phyloP scores from a whole-genome alignment of 1,284 basidiomycete species.

The Sporisorium scitamineum region DNA sequence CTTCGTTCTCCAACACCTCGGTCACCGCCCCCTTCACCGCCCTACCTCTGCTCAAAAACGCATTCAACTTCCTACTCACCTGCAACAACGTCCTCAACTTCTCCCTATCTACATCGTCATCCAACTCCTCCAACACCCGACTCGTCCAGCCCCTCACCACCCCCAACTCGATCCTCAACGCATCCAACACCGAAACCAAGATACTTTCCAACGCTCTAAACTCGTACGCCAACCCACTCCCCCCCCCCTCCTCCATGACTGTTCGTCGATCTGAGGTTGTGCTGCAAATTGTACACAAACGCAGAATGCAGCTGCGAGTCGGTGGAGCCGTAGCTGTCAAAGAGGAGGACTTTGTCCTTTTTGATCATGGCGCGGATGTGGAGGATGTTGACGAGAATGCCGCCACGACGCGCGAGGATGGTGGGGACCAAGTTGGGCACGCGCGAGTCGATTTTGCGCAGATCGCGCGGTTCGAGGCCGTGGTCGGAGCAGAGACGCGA shows the following conservation, averaged over 20 bases:
- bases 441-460: conserved; percentile 94
- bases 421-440: conserved; percentile 92
- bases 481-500: conserved; percentile 88
- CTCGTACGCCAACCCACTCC: conserved; percentile 61
- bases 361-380: conserved; percentile 95
- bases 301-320: conserved; percentile 57
- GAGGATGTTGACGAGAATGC: conserved; percentile 85
- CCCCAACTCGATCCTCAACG: conserved; percentile 58
- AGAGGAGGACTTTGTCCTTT: conserved; percentile 88
- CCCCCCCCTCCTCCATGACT: too few species aligned
- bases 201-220: conserved; percentile 64
- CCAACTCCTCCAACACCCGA: conserved; percentile 52
- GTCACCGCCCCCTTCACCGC: conserved; percentile 56
- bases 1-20: conserved; percentile 70
- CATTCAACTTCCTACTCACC: conserved; percentile 58
- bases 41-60: conserved; percentile 50
- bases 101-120: conserved; percentile 64
- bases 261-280: too few species aligned
- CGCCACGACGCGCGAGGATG: conserved; percentile 87
- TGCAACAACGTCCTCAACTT: conserved; percentile 60
- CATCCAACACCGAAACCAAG: conserved; percentile 60
- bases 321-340: conserved; percentile 74
- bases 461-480: conserved; percentile 89
- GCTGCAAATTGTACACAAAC: conserved; percentile 65
- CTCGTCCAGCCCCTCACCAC: conserved; percentile 53